Conservation (phyloP, 345 rosid genomes). For the Boechera stricta region DNA sequence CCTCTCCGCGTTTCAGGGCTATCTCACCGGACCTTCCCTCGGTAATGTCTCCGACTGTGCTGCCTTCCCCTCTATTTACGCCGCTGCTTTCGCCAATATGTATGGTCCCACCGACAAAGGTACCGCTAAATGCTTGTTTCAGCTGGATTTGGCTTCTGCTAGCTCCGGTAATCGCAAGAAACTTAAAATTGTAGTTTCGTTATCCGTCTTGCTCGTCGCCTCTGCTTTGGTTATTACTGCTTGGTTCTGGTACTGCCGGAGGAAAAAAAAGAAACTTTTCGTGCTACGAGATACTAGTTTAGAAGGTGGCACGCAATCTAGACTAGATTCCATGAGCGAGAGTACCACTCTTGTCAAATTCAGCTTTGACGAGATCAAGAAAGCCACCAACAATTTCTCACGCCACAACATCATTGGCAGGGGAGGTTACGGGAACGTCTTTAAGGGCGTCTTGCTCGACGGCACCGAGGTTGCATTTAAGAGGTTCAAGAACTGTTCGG, state of each 20-base stretch:
- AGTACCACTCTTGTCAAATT: conserved; percentile 73
- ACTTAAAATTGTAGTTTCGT: conserved; percentile 45
- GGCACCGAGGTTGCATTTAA: conserved; percentile 86
- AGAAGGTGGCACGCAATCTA: conserved; percentile 49
- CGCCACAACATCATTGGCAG: conserved; percentile 73
- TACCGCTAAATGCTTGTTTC: conserved; percentile 72
- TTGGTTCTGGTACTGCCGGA: conserved; percentile 57
- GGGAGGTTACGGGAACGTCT: conserved; percentile 95
- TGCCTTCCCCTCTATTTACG: conserved; percentile 67
- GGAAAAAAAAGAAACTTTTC: conserved; percentile 44
- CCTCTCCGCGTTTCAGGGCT: conserved; percentile 56
- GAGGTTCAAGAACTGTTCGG: conserved; percentile 92
- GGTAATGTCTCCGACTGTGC: conserved; percentile 76
- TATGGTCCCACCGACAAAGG: conserved; percentile 74
- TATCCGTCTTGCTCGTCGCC: conserved; percentile 43
- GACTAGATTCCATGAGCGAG: conserved; percentile 63
- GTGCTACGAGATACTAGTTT: conserved; percentile 31
- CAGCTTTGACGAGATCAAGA: conserved; percentile 75
- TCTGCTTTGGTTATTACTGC: conserved; percentile 42
- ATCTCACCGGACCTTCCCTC: conserved; percentile 51
- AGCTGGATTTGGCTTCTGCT: conserved; percentile 41
- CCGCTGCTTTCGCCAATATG: conserved; percentile 64
- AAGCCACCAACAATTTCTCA: conserved; percentile 74
- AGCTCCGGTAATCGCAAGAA: conserved; percentile 37
- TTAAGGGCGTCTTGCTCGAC: conserved; percentile 65